Evolutionary conservation across 2,329 filamentous ascomycete genomes (phyloP), one percentile per base, ranked within the genome.

Genomic region (Aspergillus quadrilineatus): DNA sequence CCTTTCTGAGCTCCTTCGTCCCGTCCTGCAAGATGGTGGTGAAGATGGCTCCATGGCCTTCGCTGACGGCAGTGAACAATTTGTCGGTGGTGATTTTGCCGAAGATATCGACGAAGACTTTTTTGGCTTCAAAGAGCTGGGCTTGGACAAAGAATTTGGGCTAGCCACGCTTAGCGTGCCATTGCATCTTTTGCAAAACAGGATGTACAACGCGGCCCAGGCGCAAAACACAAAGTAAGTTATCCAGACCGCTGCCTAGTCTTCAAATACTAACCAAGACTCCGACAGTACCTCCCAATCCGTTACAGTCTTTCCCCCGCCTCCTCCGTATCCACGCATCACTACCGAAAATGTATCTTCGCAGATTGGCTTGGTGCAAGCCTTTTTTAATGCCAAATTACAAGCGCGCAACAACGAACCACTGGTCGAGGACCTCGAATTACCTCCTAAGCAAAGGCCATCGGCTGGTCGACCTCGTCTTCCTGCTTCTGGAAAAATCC

Each of bases 71-170:
- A 96, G 92, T 73, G 94, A 99, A 62, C 94, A 97, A 70, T 99
- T 97, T 65, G 87, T 97, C 47, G 91, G 90, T 45, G 94, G 94
- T 60, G 94, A 99, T 73, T 99, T 99, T 72, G 94, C 94, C 0
- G 94, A 97, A 71, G 94, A 99, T 65, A 89, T 99, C 10, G 93
- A 92, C 59, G 94, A 99, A 78, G 94, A 99, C 76, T 99, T 97
- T 83, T 99, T 99, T 69, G 94, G 94, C 29, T 97, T 99, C 83
- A 92, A 92, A 70, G 92, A 96, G 58, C 84, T 99, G 45, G 94
- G 94, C 43, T 82, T 99, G 56, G 92, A 96, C 67, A 88, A 87
- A 65, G 94, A 99, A 71, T 89, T 97, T 70, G 92, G 92, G 15
- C 82, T 94, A 60, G 88, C 93, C 32, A 89, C 89, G 63, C 84